Evolutionary conservation across 2,329 filamentous ascomycete genomes (phyloP).

Genomic region (Alternaria infectoria): DNA sequence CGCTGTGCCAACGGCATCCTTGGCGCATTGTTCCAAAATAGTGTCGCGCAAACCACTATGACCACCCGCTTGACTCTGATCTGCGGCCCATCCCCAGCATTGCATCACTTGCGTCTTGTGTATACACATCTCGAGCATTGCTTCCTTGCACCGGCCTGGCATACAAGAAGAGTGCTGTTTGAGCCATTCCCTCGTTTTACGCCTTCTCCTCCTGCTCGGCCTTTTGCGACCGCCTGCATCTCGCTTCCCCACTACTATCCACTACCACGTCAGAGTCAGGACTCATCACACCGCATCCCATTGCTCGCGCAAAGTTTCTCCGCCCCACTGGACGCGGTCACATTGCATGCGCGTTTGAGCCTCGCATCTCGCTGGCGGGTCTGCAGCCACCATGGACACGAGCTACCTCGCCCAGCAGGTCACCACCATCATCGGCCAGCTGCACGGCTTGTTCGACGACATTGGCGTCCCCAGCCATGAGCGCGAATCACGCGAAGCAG

Average conservation of each 20-base stretch:
- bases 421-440: slow-evolving; percentile 87
- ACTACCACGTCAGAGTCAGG: slow-evolving; percentile 1
- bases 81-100: slow-evolving; percentile 26
- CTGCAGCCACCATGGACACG: slow-evolving; percentile 73
- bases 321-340: slow-evolving; percentile 9
- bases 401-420: slow-evolving; percentile 94
- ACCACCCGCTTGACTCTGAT: slow-evolving; percentile 27
- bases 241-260: slow-evolving; percentile 14
- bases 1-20: slow-evolving; percentile 6
- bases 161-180: slow-evolving; percentile 1
- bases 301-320: slow-evolving; percentile 3
- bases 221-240: slow-evolving; percentile 10
- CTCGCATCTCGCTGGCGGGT: slow-evolving; percentile 40
- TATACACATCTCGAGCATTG: slow-evolving; percentile 3
- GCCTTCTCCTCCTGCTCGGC: neutral
- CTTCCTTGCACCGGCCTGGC: neutral
- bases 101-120: slow-evolving; percentile 32
- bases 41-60: slow-evolving; percentile 18
- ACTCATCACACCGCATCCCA: slow-evolving; percentile 4
- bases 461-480: slow-evolving; percentile 96
- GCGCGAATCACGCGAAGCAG: slow-evolving; percentile 84
- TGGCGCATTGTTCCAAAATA: slow-evolving; percentile 23
- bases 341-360: slow-evolving; percentile 44
- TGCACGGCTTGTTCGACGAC: slow-evolving; percentile 95
- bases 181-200: slow-evolving; percentile 15